A percentile compares a stretch with the other conserved stretches of the same genome.
Evolutionary conservation across 352 stramenopile genomes (phyloP).

Genomic region (Pythium monospermum): DNA sequence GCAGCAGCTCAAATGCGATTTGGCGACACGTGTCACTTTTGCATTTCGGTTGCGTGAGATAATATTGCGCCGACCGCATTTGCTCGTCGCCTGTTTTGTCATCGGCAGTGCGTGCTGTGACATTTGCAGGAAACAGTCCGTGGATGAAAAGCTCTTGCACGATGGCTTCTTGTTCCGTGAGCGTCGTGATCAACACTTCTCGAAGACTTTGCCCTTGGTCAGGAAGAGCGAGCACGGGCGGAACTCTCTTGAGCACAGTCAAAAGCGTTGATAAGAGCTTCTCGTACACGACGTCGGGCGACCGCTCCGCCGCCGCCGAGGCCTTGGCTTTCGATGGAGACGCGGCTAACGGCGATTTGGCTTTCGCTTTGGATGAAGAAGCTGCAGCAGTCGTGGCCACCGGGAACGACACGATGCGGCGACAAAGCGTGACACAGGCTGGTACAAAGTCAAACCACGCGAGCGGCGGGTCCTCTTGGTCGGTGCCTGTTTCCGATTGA

Average conservation of each 20-base stretch:
- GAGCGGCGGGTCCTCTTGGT: neutral
- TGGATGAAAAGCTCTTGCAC: conserved; percentile 24
- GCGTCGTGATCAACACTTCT: conserved; percentile 16
- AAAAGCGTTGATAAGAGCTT: conserved; percentile 17
- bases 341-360: conserved; percentile 1
- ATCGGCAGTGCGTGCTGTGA: neutral
- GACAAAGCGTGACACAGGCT: conserved; percentile 11
- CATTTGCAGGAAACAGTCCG: conserved; percentile 21
- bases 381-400: neutral
- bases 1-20: conserved; percentile 75
- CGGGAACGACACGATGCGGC: conserved; percentile 17
- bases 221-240: conserved; percentile 35
- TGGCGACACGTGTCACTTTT: conserved; percentile 67
- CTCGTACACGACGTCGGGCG: conserved; percentile 18
- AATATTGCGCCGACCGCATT: conserved; percentile 52
- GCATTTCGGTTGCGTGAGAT: conserved; percentile 77
- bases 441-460: conserved; percentile 20
- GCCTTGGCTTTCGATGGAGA: neutral
- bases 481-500: neutral
- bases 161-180: conserved; percentile 21
- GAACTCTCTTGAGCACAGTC: conserved; percentile 17
- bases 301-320: neutral
- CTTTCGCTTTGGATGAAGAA: neutral
- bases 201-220: conserved; percentile 27
- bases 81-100: conserved; percentile 19